Evolutionary conservation across 129 eudicot species (phyloP).

Genomic region (Sambucus nigra): DNA sequence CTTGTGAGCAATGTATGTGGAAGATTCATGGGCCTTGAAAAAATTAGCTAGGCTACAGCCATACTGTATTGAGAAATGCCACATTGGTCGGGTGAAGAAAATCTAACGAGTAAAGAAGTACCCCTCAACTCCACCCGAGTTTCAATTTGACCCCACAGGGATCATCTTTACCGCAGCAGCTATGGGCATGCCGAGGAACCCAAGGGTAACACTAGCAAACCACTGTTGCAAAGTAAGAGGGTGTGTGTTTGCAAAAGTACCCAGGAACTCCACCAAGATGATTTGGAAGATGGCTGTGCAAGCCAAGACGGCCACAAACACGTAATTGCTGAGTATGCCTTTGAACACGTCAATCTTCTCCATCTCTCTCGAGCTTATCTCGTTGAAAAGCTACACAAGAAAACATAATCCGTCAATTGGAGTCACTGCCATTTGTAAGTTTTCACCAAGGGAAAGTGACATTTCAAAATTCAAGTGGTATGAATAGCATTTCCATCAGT

Average conservation of each 20-base stretch:
- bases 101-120: not conserved
- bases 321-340: slow-evolving; percentile 73
- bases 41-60: not conserved
- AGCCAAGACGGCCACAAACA: slow-evolving; percentile 56
- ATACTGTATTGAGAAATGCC: not conserved
- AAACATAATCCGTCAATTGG: not conserved
- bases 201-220: slow-evolving; percentile 55
- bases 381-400: slow-evolving; percentile 70
- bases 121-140: not conserved
- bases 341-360: slow-evolving; percentile 80
- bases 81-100: not conserved
- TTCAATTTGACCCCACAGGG: slow-evolving; percentile 52
- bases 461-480: no score
- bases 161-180: slow-evolving; percentile 83
- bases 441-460: not conserved
- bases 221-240: slow-evolving; percentile 70
- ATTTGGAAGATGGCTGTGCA: slow-evolving; percentile 67
- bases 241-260: slow-evolving; percentile 76
- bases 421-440: not conserved
- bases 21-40: not conserved
- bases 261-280: slow-evolving; percentile 62
- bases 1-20: not conserved
- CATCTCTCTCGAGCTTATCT: slow-evolving; percentile 86
- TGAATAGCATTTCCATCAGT: no score
- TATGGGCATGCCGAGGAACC: slow-evolving; percentile 83